These are phyloP conservation scores for Cryptomeria japonica DNA, from an alignment of 75 land plant genomes.

Conservation along the genomic window DNA sequence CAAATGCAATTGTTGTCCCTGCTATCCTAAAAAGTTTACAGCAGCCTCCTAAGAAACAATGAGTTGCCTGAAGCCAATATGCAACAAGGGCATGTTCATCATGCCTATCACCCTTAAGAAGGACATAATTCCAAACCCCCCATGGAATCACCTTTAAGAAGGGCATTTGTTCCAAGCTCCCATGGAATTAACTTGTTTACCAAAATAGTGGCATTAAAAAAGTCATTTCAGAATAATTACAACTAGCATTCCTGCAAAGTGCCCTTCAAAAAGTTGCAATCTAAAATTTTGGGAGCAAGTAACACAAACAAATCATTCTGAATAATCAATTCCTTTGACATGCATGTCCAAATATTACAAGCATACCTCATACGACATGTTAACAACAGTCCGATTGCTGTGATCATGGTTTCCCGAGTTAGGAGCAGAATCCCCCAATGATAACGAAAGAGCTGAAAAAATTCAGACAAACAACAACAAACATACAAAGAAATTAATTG, in stretches of 20 bases:
- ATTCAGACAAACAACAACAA: neutral
- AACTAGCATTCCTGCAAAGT: neutral
- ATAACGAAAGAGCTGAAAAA: constrained; percentile 26
- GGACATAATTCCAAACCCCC: neutral
- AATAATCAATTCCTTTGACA: neutral
- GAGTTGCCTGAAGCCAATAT: neutral
- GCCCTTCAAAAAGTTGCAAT: neutral
- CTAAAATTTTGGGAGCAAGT: neutral
- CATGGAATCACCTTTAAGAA: neutral
- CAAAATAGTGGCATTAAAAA: neutral
- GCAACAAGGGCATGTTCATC: neutral
- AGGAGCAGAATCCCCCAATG: constrained; percentile 11
- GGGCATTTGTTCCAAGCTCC: neutral
- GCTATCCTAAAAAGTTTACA: neutral
- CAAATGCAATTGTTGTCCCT: neutral
- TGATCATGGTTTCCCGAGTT: neutral
- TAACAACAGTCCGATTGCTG: neutral
- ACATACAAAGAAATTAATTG: neutral
- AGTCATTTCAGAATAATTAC: neutral
- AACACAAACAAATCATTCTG: neutral
- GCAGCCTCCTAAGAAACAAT: neutral
- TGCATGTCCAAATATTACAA: neutral
- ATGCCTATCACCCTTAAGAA: neutral
- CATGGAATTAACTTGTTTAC: neutral
- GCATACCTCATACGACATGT: constrained; percentile 45